Conservation (phyloP, 2,329 filamentous ascomycete species). For the Ceratocystis ficicola region DNA sequence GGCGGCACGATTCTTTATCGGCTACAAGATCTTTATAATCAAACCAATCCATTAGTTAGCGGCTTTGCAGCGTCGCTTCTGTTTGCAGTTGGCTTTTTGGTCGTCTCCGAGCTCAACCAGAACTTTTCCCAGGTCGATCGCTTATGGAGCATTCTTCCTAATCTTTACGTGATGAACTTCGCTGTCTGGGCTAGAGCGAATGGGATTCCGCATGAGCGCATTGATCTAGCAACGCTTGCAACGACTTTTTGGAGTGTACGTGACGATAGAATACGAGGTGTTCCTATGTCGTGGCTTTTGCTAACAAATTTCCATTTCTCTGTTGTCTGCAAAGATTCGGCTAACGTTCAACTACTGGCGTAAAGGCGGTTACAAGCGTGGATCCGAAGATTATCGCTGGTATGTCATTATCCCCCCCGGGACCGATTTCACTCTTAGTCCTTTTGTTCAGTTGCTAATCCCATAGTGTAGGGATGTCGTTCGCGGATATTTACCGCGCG, state of each 20-base stretch:
- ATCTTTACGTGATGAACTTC: conserved; percentile 76
- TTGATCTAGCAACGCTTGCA: conserved; percentile 62
- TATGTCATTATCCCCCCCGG: conserved; percentile 23
- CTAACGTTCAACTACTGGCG: conserved; percentile 96
- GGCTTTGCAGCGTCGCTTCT: conserved; percentile 60
- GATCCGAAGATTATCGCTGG: conserved; percentile 94
- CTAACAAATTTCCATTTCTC: conserved; percentile 14
- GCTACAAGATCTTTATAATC: conserved; percentile 50
- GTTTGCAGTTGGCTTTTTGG: conserved; percentile 58
- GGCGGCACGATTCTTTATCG: not conserved
- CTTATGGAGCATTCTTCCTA: conserved; percentile 79
- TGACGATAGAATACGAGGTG: not conserved
- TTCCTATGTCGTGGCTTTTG: not conserved
- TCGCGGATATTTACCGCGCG: conserved; percentile 48
- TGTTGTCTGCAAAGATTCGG: conserved; percentile 44
- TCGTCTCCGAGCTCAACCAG: conserved; percentile 70
- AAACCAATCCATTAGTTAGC: conserved; percentile 75
- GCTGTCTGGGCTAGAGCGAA: conserved; percentile 67
- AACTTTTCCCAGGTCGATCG: conserved; percentile 98
- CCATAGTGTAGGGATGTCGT: conserved; percentile 50
- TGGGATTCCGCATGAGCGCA: conserved; percentile 53
- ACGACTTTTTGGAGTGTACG: conserved; percentile 69
- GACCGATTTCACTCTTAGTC: not conserved
- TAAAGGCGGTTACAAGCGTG: conserved; percentile 77
- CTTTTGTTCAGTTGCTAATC: conserved; percentile 24